Evolutionary conservation across 2,329 filamentous ascomycete genomes (phyloP).

Genomic region (Fusarium graminum): DNA sequence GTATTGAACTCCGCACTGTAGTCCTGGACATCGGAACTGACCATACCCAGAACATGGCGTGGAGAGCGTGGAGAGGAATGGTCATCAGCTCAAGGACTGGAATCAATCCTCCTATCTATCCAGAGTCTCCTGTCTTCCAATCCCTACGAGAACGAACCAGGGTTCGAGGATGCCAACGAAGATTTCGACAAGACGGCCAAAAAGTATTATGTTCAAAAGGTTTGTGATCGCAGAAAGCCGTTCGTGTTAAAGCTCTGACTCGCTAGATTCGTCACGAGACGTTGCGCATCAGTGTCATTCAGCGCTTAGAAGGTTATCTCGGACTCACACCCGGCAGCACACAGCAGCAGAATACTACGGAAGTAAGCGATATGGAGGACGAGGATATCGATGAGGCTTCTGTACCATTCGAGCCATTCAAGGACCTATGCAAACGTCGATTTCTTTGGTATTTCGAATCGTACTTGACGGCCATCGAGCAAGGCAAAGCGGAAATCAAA

Average conservation of each 20-base stretch:
- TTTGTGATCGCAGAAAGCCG: constrained; percentile 51
- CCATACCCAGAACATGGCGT: constrained; percentile 83
- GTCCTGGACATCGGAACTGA: constrained; percentile 21
- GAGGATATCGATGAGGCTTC: constrained; percentile 67
- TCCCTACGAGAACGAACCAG: constrained; percentile 96
- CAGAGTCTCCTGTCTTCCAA: constrained; percentile 95
- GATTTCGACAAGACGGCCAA: constrained; percentile 79
- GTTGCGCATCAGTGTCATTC: constrained; percentile 85
- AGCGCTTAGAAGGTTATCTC: constrained; percentile 84
- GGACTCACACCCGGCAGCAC: constrained; percentile 69
- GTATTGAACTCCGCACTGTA: constrained; percentile 60
- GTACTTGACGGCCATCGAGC: constrained; percentile 79
- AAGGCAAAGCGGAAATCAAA: constrained; percentile 72
- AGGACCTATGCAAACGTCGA: constrained; percentile 88
- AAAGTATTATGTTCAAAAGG: constrained; percentile 83
- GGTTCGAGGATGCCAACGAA: constrained; percentile 82
- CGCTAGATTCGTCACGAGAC: constrained; percentile 89
- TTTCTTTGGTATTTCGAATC: constrained; percentile 97
- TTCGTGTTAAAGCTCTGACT: constrained; percentile 24
- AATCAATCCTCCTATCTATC: constrained; percentile 94
- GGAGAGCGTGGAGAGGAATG: constrained; percentile 92
- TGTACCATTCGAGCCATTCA: constrained; percentile 84
- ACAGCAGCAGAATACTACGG: constrained; percentile 45
- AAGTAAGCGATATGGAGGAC: constrained; percentile 58
- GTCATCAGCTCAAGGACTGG: constrained; percentile 95